A percentile compares a stretch with the other conserved stretches of the same genome.
These are phyloP conservation scores for Backusella sp. DNA, from an alignment of 192 early-diverging fungal genomes.

Conservation along the genomic window DNA sequence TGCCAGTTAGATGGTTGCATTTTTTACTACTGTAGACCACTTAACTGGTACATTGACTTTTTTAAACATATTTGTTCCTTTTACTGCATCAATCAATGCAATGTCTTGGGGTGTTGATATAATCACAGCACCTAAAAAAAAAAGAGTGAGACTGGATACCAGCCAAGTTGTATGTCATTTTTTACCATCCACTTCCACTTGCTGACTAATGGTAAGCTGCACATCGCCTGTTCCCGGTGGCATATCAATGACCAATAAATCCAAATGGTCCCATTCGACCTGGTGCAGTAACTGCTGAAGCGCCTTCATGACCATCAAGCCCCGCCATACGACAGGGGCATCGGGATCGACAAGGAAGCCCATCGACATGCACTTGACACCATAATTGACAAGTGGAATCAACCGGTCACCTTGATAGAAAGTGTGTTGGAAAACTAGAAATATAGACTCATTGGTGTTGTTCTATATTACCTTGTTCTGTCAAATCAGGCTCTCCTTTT, in stretches of 20 bases:
- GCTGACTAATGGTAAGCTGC: constrained; percentile 82
- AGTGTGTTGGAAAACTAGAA: not conserved
- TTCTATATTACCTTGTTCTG: constrained; percentile 48
- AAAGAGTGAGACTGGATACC: not conserved
- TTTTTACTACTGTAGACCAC: not conserved
- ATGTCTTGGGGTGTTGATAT: constrained; percentile 93
- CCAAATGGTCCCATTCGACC: constrained; percentile 76
- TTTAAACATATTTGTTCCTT: constrained; percentile 80
- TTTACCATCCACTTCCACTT: constrained; percentile 61
- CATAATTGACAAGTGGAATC: constrained; percentile 79
- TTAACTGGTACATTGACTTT: constrained; percentile 79
- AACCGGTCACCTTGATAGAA: constrained; percentile 45
- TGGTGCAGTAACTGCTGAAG: constrained; percentile 83
- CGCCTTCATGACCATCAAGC: constrained; percentile 94
- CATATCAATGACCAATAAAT: constrained; percentile 86
- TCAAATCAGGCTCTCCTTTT: constrained; percentile 64
- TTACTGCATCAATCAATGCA: constrained; percentile 75
- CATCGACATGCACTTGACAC: constrained; percentile 89
- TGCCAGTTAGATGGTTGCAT: not conserved
- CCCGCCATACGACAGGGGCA: constrained; percentile 84
- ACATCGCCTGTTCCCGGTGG: constrained; percentile 94
- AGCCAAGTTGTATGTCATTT: not conserved
- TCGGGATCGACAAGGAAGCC: constrained; percentile 80
- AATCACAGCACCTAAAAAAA: constrained; percentile 80
- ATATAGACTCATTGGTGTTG: not conserved